Conservation (phyloP, 495 filamentous ascomycete genomes). For the Aspergillus homomorphus region DNA sequence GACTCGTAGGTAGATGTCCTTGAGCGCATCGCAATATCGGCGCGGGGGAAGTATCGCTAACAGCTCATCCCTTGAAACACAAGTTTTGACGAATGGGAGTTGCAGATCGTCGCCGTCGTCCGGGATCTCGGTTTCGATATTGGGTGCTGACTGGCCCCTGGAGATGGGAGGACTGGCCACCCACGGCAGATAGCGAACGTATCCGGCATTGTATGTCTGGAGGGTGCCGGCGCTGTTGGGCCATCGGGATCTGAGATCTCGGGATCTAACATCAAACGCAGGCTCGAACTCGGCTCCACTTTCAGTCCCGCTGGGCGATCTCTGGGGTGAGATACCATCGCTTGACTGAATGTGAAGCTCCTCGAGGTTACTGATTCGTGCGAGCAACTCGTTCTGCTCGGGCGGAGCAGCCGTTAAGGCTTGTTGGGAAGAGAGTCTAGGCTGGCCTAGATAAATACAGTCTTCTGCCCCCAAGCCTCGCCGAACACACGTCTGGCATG, state of each 20-base stretch:
- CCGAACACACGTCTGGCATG: slow-evolving; percentile 41
- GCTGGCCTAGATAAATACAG: slow-evolving; percentile 42
- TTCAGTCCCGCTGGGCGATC: slow-evolving; percentile 29
- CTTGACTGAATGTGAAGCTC: slow-evolving; percentile 21
- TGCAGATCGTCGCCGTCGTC: slow-evolving; percentile 40
- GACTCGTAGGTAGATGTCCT: slow-evolving; percentile 40
- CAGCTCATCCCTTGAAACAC: slow-evolving; percentile 30
- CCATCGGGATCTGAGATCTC: slow-evolving; percentile 21
- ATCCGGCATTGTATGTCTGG: slow-evolving; percentile 36
- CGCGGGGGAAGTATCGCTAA: slow-evolving; percentile 37
- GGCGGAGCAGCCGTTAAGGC: slow-evolving; percentile 22
- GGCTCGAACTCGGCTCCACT: slow-evolving; percentile 34
- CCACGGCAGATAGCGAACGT: slow-evolving; percentile 41
- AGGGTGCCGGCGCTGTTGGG: slow-evolving; percentile 30
- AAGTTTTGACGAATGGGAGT: slow-evolving; percentile 32
- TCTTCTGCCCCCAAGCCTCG: slow-evolving; percentile 41
- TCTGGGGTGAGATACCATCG: slow-evolving; percentile 30
- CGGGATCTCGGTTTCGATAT: slow-evolving; percentile 30
- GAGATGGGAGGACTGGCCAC: slow-evolving; percentile 29
- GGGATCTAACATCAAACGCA: slow-evolving; percentile 17
- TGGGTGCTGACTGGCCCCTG: slow-evolving; percentile 28
- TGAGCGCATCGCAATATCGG: slow-evolving; percentile 38
- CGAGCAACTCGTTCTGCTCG: slow-evolving; percentile 36
- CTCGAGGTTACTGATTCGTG: slow-evolving; percentile 39
- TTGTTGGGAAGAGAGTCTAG: slow-evolving; percentile 36